Conservation (phyloP, 192 early-diverging fungal genomes). For the Podila minutissima region DNA sequence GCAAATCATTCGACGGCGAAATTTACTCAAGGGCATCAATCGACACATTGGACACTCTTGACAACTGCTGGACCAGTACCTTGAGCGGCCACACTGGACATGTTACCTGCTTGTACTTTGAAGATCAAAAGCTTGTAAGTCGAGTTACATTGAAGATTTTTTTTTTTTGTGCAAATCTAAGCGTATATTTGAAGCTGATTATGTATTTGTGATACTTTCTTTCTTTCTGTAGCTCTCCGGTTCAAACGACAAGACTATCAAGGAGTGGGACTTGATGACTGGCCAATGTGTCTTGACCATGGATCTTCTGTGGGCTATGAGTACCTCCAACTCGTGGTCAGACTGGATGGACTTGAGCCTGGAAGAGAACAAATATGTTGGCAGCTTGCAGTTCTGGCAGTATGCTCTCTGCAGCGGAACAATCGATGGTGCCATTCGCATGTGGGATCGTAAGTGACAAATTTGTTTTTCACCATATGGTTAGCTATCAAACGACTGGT, state of each 20-base stretch:
- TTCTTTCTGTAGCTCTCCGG: conserved; percentile 71
- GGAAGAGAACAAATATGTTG: conserved; percentile 63
- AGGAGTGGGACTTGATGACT: conserved; percentile 80
- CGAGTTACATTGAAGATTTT: conserved; percentile 4
- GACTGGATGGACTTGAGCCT: conserved; percentile 38
- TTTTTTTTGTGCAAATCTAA: too few relatives aligned
- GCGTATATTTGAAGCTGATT: too few relatives aligned
- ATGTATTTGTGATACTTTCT: neutral
- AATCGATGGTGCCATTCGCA: conserved; percentile 74
- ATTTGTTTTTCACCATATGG: neutral
- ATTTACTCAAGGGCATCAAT: conserved; percentile 17
- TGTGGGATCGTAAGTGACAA: conserved; percentile 75
- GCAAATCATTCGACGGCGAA: conserved; percentile 10
- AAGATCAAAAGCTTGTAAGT: conserved; percentile 61
- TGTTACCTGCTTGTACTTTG: conserved; percentile 62
- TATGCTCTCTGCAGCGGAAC: conserved; percentile 80
- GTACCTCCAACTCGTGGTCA: conserved; percentile 24
- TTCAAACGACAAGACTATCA: conserved; percentile 79
- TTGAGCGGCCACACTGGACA: conserved; percentile 58
- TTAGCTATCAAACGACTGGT: too few relatives aligned
- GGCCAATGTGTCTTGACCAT: conserved; percentile 71
- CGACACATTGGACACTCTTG: conserved; percentile 14
- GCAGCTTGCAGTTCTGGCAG: conserved; percentile 78
- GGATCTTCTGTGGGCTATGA: conserved; percentile 75
- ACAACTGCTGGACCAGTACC: conserved; percentile 45